Base-by-base conservation (phyloP, 1,284 basidiomycete genomes). In the Cutaneotrichosporon cyanovorans region DNA sequence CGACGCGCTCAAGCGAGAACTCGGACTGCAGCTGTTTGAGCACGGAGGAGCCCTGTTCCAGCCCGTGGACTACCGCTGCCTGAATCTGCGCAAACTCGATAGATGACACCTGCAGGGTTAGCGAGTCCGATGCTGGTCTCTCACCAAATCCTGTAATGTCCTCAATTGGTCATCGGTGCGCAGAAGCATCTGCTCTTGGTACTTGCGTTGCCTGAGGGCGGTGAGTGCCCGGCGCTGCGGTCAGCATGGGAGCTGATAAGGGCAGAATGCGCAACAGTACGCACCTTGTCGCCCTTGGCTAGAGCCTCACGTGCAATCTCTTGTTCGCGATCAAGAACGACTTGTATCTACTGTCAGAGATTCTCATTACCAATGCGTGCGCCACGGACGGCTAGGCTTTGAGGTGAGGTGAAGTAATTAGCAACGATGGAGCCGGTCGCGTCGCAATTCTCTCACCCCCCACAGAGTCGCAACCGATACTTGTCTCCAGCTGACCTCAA, bases 21-120 rank as follows among this genome's bases (percentile, higher is more conserved):
- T 97, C 91, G 62, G 82, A 82, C 70, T 98, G 91, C 32, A 98
- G 86, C 73, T 93, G 81, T 65, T 86, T 89, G 46, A 98, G 75
- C 0, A 96, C 91, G 36, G 87, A 83, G 56, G 87, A 95, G 2
- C 93, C 93, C 72, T 93, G 88, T 68, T 89, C 81, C 35, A 98
- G 72, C 8, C 93, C 93, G 69, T 90, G 87, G 39, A 97, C 67
- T 15, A 98, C 87, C 4, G 90, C 88, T 36, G 88, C 83, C 70
- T 98, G 87, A 36, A 98, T 83, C 48, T 93, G 78, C 0, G 93
- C 89, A 74, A 95, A 97, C 68, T 98, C 93, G 63, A 98, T 96
- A 0, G 85, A 87, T 8, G 87, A 86, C 5, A 95, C 89, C 91
- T 95, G 63, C 6, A 32, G n/a, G n/a, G 32, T 33, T 21, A 21